Evolutionary conservation across 768 basidiomycete genomes (phyloP).

Genomic region (Cantharellus cinnabarinus): DNA sequence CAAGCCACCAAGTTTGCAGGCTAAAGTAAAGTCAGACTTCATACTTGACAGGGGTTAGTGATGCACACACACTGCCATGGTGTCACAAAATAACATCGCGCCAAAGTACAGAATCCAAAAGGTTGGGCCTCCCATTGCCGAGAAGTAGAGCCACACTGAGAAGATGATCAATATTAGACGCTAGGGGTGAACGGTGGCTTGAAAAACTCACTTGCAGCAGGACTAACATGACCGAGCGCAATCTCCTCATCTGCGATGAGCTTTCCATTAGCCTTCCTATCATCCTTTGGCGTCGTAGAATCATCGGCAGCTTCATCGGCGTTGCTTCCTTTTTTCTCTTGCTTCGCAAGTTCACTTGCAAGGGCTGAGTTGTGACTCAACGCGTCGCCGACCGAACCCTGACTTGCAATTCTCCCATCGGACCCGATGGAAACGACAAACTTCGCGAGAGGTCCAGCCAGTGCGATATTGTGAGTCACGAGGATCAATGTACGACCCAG

Average conservation of each 20-base stretch:
- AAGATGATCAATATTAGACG: not conserved
- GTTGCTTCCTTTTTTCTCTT: conserved; percentile 15
- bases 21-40: not conserved
- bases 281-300: not conserved
- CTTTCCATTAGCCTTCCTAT: conserved; percentile 25
- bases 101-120: conserved; percentile 17
- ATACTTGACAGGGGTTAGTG: not conserved
- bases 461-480: conserved; percentile 31
- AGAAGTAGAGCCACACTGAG: conserved; percentile 20
- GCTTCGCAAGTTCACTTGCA: conserved; percentile 14
- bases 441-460: conserved; percentile 32
- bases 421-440: conserved; percentile 34
- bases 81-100: conserved; percentile 10
- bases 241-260: conserved; percentile 48
- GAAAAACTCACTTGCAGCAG: conserved; percentile 20
- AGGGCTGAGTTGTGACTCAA: conserved; percentile 23
- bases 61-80: conserved; percentile 6
- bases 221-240: conserved; percentile 36
- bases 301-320: conserved; percentile 9
- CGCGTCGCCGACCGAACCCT: conserved; percentile 29
- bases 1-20: conserved; percentile 24
- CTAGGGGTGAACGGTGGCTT: not conserved
- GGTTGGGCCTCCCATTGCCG: conserved; percentile 13
- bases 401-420: conserved; percentile 32
- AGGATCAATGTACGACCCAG: conserved; percentile 19